Base-by-base conservation (phyloP, 495 filamentous ascomycete species). In the Penicillium pancosmium region DNA sequence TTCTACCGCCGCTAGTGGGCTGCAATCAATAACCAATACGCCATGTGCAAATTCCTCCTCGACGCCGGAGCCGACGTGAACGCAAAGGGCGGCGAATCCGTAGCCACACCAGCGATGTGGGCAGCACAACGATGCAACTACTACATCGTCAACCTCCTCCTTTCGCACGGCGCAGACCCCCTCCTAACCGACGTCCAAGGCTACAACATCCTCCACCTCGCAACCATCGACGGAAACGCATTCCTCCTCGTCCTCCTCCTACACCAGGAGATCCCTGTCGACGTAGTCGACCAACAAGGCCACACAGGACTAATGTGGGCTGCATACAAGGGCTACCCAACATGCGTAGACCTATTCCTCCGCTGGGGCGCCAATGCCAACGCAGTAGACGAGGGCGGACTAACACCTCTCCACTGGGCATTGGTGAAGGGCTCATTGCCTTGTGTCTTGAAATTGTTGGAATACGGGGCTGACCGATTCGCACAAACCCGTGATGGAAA, bases 291-390 rank as follows among this genome's bases (percentile, higher is more conserved):
- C 75, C 81, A 88, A 52, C 89, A 90, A 65, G 89, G 91, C 11
- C 95, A 98, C 73, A 98, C 95, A 1, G 87, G 86, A 38, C 76
- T 98, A 52, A 98, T 98, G 94, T 98, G 94, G 94, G 91, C 95
- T 23, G 93, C 93, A 31, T 98, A 98, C 75, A 98, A 98, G 69
- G 95, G 95, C 18, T 96, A 84, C 69, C 88, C 92, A 0, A 86
- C 86, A 21, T 94, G 89, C 66, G 95, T 98, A 47, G 95, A 98
- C 70, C 74, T 97, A 21, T 94, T 96, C 65, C 73, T 98, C 55
- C 87, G 92, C 58, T 98, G 94, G 93, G 94, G 94, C 25, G 94
- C 94, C 34, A 92, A 92, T 70, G 90, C 96, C 16, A 91, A 95
- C 72, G 88, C 91, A 34, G 86, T 83, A 46, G 94, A 98, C 68